These are phyloP conservation scores for Lagerstroemia speciosa DNA, from an alignment of 345 rosid species.

Conservation along the genomic window DNA sequence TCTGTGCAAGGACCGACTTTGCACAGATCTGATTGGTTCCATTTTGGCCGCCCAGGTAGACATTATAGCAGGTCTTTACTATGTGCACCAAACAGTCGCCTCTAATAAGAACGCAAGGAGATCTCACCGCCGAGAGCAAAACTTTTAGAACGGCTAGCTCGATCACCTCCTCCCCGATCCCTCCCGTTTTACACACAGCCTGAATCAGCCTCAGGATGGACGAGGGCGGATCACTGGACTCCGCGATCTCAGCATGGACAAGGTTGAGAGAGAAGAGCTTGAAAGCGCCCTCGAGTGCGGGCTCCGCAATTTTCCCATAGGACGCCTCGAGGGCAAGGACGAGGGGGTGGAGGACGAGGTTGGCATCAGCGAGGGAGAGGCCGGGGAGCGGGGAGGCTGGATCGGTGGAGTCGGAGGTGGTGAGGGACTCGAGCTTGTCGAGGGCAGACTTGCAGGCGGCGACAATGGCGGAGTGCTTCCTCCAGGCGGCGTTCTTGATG, in stretches of 20 bases:
- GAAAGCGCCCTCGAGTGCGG: conserved; percentile 74
- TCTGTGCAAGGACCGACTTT: conserved; percentile 84
- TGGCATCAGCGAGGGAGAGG: conserved; percentile 55
- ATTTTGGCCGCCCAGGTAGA: conserved; percentile 67
- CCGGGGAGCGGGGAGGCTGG: conserved; percentile 45
- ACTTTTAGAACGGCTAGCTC: conserved; percentile 73
- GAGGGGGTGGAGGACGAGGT: conserved; percentile 50
- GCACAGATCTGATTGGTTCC: conserved; percentile 96
- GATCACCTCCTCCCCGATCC: conserved; percentile 63
- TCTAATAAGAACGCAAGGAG: conserved; percentile 61
- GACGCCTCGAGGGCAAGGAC: conserved; percentile 63
- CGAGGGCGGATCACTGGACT: conserved; percentile 16
- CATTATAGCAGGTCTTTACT: conserved; percentile 83
- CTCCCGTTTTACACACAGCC: conserved; percentile 46
- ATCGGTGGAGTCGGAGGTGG: conserved; percentile 27
- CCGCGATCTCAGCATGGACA: conserved; percentile 49
- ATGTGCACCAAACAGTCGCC: conserved; percentile 70
- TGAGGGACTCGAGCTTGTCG: conserved; percentile 59
- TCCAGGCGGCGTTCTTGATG: conserved; percentile 91
- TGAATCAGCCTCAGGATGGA: conserved; percentile 11
- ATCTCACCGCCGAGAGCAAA: conserved; percentile 65
- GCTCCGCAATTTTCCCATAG: conserved; percentile 65
- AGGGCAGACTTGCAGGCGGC: conserved; percentile 69
- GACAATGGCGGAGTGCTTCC: conserved; percentile 82
- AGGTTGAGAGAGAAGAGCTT: conserved; percentile 67